Evolutionary conservation across 139 green algal species (phyloP), one percentile per base, ranked within the genome.

Genomic region (Chlorella sp.): DNA sequence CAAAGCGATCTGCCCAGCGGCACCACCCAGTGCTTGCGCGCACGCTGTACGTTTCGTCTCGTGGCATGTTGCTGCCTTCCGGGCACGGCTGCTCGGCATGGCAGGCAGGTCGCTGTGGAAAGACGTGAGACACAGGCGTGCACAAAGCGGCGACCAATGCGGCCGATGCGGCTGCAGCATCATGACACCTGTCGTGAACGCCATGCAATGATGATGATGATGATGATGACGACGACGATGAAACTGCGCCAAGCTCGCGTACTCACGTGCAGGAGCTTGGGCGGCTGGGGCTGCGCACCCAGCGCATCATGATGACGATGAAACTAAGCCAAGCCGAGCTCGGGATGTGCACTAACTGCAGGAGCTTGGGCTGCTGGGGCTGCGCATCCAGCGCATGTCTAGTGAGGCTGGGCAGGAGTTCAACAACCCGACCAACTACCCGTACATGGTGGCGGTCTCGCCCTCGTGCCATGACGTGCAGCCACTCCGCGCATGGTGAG

Each of bases 391-490:
- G 79, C 86, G 92, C 62, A 97, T 97, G 92, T 78, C 92, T 4
- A 71, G 63, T 26, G 69, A 77, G 65, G 27, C 22, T 1, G 79
- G 73, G 2, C 0, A 30, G 6, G 84, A 89, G 75, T 87, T 89
- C 77, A 82, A 88, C 71, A 81, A 83, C 69, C 82, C 82, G 1
- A 70, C 69, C 3, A 64, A 55, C 59, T 89, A 89, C 71, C 77
- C 77, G 32, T 87, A 87, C 75, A 69, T 86, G 22, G 76, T 83
- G 0, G 91, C 97, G 34, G 93, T 90, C 4, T 92, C 87, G 2
- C 92, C 89, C 6, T 97, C 93, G 23, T 97, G 90, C 84, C 95
- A 99, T 74, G 95, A 99, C 82, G 93, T 93, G 31, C 85, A 78
- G 29, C 94, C 94, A 5, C 83, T 88, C 35, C 73, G 95, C 24